Conservation (phyloP, 495 filamentous ascomycete genomes). For the Lophium mytilinum region DNA sequence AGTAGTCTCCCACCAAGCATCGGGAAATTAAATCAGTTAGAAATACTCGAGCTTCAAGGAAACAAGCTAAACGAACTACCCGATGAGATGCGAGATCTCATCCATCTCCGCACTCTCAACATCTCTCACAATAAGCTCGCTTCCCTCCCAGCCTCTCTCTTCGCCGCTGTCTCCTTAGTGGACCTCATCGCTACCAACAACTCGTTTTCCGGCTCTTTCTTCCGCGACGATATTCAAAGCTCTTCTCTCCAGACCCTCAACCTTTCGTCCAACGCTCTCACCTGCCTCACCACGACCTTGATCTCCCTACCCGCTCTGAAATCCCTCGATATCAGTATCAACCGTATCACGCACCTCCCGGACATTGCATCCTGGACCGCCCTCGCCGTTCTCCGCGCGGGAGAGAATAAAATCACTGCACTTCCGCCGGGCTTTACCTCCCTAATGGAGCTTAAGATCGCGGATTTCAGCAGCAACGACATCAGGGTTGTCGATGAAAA, state of each 20-base stretch:
- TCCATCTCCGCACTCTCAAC: constrained; percentile 63
- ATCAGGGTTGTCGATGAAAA: constrained; percentile 65
- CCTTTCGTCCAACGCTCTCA: constrained; percentile 65
- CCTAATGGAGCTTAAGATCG: constrained; percentile 58
- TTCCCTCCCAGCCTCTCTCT: constrained; percentile 56
- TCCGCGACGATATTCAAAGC: constrained; percentile 49
- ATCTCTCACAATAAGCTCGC: constrained; percentile 67
- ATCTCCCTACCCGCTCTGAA: constrained; percentile 65
- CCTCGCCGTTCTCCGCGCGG: constrained; percentile 63
- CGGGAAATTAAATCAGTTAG: constrained; percentile 54
- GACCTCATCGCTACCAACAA: constrained; percentile 78
- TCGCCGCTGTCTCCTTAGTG: constrained; percentile 59
- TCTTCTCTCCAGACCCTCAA: constrained; percentile 66
- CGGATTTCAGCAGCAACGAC: constrained; percentile 78
- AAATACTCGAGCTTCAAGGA: constrained; percentile 69
- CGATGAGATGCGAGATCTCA: constrained; percentile 52
- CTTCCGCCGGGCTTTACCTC: constrained; percentile 67
- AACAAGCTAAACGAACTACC: constrained; percentile 79
- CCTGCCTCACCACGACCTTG: constrained; percentile 40
- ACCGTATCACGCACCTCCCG: constrained; percentile 65
- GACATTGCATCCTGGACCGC: constrained; percentile 61
- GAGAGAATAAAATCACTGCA: constrained; percentile 67
- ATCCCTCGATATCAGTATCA: constrained; percentile 63
- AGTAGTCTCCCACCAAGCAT: constrained; percentile 55
- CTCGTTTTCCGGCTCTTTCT: constrained; percentile 61